A percentile compares a stretch with the other conserved stretches of the same genome.
These are phyloP conservation scores for Talaromyces islandicus DNA, from an alignment of 2,329 filamentous ascomycete genomes.

Conservation along the genomic window DNA sequence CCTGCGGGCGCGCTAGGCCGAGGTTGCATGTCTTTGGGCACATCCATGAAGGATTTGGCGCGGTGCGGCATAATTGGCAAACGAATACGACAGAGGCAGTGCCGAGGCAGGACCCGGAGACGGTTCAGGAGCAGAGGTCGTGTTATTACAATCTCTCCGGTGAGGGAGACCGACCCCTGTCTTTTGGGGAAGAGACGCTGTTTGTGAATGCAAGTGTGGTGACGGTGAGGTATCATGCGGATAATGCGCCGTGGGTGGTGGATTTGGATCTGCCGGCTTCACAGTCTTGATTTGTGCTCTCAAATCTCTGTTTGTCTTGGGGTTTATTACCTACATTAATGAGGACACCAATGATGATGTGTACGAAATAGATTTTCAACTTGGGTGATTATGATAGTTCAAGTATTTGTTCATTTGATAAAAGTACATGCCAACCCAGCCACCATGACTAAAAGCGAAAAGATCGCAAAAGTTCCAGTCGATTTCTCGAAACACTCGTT, in stretches of 20 bases:
- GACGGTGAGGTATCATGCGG: constrained; percentile 42
- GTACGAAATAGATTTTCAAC: too few relatives aligned
- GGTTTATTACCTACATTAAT: too few relatives aligned
- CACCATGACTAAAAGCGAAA: background rate
- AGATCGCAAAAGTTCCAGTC: background rate
- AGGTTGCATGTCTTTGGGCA: constrained; percentile 58
- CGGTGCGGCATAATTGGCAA: constrained; percentile 27
- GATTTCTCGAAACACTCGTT: background rate
- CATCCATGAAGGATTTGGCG: constrained; percentile 53
- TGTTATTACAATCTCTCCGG: constrained; percentile 30
- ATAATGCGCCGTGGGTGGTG: constrained; percentile 51
- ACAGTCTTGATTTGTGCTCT: too few relatives aligned
- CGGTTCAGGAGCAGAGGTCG: constrained; percentile 24
- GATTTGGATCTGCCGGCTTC: constrained; percentile 46
- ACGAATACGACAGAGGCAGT: constrained; percentile 7
- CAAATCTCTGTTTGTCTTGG: too few relatives aligned
- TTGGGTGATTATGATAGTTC: too few relatives aligned
- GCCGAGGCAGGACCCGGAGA: constrained; percentile 17
- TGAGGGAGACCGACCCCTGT: constrained; percentile 23
- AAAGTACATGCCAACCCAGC: background rate
- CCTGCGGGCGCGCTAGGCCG: constrained; percentile 46
- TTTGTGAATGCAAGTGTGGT: constrained; percentile 57
- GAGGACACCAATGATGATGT: too few relatives aligned
- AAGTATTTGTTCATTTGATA: background rate
- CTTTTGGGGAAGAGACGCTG: constrained; percentile 47